Base-by-base conservation (phyloP, 192 early-diverging fungal species). In the Backusella sp. region DNA sequence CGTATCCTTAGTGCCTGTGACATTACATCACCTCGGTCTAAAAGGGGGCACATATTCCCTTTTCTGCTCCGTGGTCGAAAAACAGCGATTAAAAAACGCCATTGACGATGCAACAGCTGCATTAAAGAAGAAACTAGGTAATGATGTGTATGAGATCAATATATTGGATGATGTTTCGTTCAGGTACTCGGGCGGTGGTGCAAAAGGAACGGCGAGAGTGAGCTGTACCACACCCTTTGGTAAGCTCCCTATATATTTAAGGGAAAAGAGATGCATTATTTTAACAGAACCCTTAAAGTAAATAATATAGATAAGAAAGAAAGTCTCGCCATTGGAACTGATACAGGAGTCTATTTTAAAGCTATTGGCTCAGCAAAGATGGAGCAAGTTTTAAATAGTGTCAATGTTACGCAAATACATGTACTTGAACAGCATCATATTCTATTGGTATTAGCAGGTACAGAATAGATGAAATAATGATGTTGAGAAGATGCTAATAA, bases 381-480 rank as follows among this genome's bases (percentile, higher is more conserved):
- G 75, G 77, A 77, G 75, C 85, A 86, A 72, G 85, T 91, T 26
- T 77, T 96, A 30, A 80, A 83, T 39, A 66, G 93, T 32, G 94
- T 96, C 71, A 91, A 89, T 74, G 91, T 97, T 44, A 84, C 80
- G 32, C 96, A 97, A 82, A 86, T 98, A 39, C 94, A 93, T 77
- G 90, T 96, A 39, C 77, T 97, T 42, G 91, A 91, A 75, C 87
- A 94, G 14, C 87, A 90, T 76, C 90, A 91, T 49, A 90, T 96
- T 65, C 79, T 99, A 69, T 84, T 96, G 32, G 86, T 99, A 34
- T 84, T 97, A 35, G 88, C 96, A n/a, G 94, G 92, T 92, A 90
- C 66, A 36, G n/a, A 34, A 34, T 19, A 23, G 11, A 36, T 21
- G 26, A 28, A 14, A 28, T 49, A 17, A 49, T 49, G 42, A 14